Evolutionary conservation across 2,329 filamentous ascomycete species (phyloP).

Genomic region (Elsinoe necatrix): DNA sequence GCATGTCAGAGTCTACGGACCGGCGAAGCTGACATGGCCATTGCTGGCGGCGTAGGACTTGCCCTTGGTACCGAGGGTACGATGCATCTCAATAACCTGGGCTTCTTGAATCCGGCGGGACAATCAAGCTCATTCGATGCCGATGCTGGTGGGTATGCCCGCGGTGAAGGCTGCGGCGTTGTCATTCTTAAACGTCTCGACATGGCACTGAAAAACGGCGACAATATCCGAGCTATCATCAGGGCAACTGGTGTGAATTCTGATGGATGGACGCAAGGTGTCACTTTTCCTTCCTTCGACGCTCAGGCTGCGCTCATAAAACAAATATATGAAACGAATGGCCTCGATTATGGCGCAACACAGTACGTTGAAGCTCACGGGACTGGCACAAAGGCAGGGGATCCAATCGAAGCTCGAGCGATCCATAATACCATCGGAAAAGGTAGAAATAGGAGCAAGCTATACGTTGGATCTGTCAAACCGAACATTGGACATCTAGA

Average conservation of each 20-base stretch:
- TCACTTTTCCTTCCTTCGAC: constrained; percentile 33
- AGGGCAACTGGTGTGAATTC: constrained; percentile 30
- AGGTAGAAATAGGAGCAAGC: too few species aligned
- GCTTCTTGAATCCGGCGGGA: constrained; percentile 29
- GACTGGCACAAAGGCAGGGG: constrained; percentile 25
- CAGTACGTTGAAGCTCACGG: constrained; percentile 24
- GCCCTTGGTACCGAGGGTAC: constrained; percentile 22
- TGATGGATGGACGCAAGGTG: constrained; percentile 34
- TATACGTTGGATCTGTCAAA: constrained; percentile 27
- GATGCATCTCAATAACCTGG: constrained; percentile 25
- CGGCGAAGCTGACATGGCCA: constrained; percentile 22
- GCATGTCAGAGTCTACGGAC: constrained; percentile 25
- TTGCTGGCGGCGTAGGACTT: constrained; percentile 22
- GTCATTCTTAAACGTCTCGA: constrained; percentile 45
- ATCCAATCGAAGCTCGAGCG: constrained; percentile 24
- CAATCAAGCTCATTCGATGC: constrained; percentile 25
- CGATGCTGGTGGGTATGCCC: constrained; percentile 42
- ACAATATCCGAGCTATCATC: constrained; percentile 37
- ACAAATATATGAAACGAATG: constrained; percentile 30
- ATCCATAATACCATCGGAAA: constrained; percentile 8
- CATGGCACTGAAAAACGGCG: constrained; percentile 40
- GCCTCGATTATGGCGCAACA: constrained; percentile 25
- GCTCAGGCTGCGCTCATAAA: constrained; percentile 34
- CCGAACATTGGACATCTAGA: constrained; percentile 41
- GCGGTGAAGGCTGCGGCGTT: constrained; percentile 45